Base-by-base conservation (phyloP, 1,284 basidiomycete genomes). In the Somion occarium region DNA sequence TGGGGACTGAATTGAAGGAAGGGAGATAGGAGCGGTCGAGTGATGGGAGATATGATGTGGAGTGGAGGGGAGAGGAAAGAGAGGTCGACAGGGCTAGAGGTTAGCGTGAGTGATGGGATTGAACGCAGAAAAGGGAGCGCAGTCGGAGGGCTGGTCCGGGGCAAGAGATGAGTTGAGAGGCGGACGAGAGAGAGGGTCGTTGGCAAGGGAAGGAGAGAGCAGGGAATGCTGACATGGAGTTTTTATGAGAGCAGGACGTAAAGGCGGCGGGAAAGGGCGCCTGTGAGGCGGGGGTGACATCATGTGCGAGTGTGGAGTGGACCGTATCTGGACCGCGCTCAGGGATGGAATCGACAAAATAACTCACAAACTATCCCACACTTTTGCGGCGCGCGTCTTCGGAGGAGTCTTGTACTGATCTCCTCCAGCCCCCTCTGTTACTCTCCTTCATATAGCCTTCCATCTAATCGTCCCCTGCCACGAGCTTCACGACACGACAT, bases 401-500 rank as follows among this genome's bases (percentile, higher is more conserved):
- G n/a, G n/a, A n/a, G n/a, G n/a, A n/a, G n/a, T n/a, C n/a, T n/a
- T n/a, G n/a, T n/a, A n/a, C n/a, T 15, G 30, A 34, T 34, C 30
- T 34, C 15, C 7, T 34, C 30, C 30, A 15, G 15, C 30, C 15
- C 15, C 30, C 30, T 34, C 30, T 34, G 7, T 34, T 15, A 34
- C 30, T 34, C 15, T 15, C 30, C 18, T 41, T 41, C 39, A 41
- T 41, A 41, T 41, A 41, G 9, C 39, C 18, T 44, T 22, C 18
- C 18, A 47, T 37, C 49, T 47, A 44, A 27, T 48, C 48, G 13
- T 34, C 26, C 44, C 42, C 19, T 34, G 46, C 47, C 45, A 41
- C 48, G 37, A 27, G 41, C 15, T 20, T 12, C 38, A 9, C 12
- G 13, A 39, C 34, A 7, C 5, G 18, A 56, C 38, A 65, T 66